A percentile compares a stretch with the other conserved stretches of the same genome.
phyloP scores from a whole-genome alignment of 306 rosid genomes.

The Cucurbita ficifolia region DNA sequence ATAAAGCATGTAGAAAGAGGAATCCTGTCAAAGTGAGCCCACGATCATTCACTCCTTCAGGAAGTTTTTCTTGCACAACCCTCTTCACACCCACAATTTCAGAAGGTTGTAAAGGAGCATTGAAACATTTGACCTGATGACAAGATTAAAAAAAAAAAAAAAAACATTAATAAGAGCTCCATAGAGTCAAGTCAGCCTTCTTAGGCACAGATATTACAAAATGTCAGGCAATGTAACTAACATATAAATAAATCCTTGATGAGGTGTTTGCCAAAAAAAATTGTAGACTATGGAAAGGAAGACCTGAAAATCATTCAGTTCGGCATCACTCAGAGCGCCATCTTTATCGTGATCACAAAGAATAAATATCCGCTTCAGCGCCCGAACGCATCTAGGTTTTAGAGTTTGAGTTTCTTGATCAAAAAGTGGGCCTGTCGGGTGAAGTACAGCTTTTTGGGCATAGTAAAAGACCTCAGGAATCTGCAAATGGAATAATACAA shows the following conservation, averaged over 20 bases:
- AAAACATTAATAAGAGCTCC: not conserved
- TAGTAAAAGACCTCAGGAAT: slow-evolving; percentile 95
- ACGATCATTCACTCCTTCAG: slow-evolving; percentile 95
- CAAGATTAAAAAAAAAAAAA: not conserved
- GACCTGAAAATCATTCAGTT: slow-evolving; percentile 53
- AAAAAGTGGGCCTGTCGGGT: slow-evolving; percentile 89
- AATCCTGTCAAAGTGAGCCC: slow-evolving; percentile 97
- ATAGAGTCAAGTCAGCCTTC: not conserved
- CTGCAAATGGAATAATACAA: slow-evolving; percentile 24
- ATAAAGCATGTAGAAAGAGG: slow-evolving; percentile 91
- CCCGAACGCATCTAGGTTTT: slow-evolving; percentile 87
- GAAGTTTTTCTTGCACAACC: slow-evolving; percentile 77
- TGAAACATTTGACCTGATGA: slow-evolving; percentile 89
- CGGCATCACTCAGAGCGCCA: slow-evolving; percentile 63
- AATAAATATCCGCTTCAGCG: slow-evolving; percentile 89
- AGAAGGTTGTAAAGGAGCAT: slow-evolving; percentile 92
- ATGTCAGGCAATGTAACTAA: not conserved
- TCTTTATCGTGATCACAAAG: slow-evolving; percentile 88
- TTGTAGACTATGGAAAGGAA: not conserved
- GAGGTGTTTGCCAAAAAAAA: not conserved
- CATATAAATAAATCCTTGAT: not conserved
- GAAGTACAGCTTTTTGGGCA: slow-evolving; percentile 97
- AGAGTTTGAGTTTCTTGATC: slow-evolving; percentile 94
- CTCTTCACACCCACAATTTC: slow-evolving; percentile 85
- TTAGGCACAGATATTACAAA: not conserved